A percentile compares a stretch with the other conserved stretches of the same genome.
Conservation (phyloP, 129 eudicot species). For the Artemisia annua region DNA sequence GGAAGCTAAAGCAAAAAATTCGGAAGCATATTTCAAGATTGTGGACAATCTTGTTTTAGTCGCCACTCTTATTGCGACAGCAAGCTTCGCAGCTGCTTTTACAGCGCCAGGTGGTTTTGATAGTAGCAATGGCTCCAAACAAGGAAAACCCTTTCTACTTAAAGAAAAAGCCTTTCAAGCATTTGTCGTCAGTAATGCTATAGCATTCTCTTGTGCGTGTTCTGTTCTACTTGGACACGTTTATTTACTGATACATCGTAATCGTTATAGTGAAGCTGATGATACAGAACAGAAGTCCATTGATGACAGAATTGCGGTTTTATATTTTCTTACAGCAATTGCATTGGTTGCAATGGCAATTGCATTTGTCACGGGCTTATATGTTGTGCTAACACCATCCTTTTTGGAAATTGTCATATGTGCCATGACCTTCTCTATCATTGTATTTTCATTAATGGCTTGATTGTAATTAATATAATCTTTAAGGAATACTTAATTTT, state of each 20-base stretch:
- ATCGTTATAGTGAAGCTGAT: neutral
- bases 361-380: neutral
- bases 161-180: neutral
- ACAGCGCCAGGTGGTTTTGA: neutral
- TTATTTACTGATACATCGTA: neutral
- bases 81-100: neutral
- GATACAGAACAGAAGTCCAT: neutral
- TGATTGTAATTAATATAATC: neutral
- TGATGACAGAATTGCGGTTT: neutral
- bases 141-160: neutral
- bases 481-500: neutral
- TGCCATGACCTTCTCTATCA: neutral
- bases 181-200: neutral
- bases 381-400: neutral
- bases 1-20: neutral
- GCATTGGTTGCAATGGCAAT: neutral
- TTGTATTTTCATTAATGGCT: neutral
- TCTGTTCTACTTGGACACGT: neutral
- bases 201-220: neutral
- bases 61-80: neutral
- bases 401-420: neutral
- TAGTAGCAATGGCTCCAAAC: neutral
- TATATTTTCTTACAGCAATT: neutral
- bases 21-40: neutral
- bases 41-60: neutral